Evolutionary conservation across 164 flowering plant genomes (phyloP), one percentile per base, ranked within the genome.

Genomic region (Pachysandra terminalis): DNA sequence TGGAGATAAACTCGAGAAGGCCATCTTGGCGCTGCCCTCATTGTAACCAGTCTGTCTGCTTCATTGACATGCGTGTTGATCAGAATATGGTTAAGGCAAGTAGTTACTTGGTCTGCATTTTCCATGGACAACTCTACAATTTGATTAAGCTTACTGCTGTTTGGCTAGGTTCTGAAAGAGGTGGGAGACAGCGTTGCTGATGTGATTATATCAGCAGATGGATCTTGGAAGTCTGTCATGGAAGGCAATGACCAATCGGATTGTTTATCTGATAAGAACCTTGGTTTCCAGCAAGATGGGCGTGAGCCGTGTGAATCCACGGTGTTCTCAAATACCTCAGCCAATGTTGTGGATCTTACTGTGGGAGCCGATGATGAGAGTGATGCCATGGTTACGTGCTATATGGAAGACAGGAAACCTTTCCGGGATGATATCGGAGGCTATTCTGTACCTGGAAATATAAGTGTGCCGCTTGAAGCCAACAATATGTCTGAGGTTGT

Each of bases 11-110:
- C 74, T 74, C 81, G 57, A 86, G 90, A 72, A 81, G 83, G 56
- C 98, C 96, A 54, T 82, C 82, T 15, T 92, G 98, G 98, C 91
- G 98, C 71, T 92, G 98, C 78, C 96, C 98, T 51, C 89, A 86
- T 68, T 92, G 98, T 71, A 87, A 87, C 76, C 96, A 86, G 74
- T 73, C 71, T 61, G 80, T 85, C 68, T 77, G 87, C 80, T 87
- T 65, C 74, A 66, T 71, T 55, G 95, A 87, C 71, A 65, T 92
- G 28, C 84, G 93, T 59, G 66, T 89, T 28, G 98, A 93, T 80
- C 89, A 79, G 68, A 76, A 80, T 58, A 82, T 90, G 81, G 82
- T 72, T 14, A 82, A 87, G 90, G 98, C 80, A 84, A 79, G 89
- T 77, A 23, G 53, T 49, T 19, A 19, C n/a, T 45, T 17, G 1